These are phyloP conservation scores for Mycena pura DNA, from an alignment of 768 basidiomycete genomes.

Conservation along the genomic window DNA sequence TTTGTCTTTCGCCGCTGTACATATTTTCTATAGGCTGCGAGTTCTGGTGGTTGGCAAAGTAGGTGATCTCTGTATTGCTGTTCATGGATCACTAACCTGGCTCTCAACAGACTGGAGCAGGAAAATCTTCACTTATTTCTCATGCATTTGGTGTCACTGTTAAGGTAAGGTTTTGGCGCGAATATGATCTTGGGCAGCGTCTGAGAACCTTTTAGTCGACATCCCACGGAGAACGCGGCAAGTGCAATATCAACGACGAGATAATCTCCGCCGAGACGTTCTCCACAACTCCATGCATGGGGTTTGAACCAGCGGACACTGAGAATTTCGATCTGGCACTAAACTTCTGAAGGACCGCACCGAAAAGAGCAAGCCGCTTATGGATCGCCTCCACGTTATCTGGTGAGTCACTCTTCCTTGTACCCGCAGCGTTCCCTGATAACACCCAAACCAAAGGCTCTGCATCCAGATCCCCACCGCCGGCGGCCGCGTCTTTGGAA, in stretches of 20 bases:
- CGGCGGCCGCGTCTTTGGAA: no score
- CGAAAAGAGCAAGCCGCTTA: not conserved
- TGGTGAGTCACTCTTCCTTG: not conserved
- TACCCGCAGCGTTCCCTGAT: no score
- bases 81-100: no score
- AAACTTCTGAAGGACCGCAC: not conserved
- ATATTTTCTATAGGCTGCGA: no score
- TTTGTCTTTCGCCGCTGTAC: no score
- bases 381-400: not conserved
- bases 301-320: not conserved
- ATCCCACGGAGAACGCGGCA: not conserved
- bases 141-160: no score
- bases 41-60: no score
- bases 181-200: no score
- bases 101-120: no score
- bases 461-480: not conserved
- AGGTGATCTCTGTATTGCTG: no score
- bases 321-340: not conserved
- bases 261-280: not conserved
- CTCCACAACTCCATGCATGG: conserved; percentile 1
- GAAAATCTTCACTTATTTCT: no score
- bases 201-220: not conserved
- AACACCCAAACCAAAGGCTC: not conserved
- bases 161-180: no score
- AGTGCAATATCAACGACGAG: not conserved